Evolutionary conservation across 805 yeast genomes (phyloP).

Genomic region (Saturnispora kantuleensis): DNA sequence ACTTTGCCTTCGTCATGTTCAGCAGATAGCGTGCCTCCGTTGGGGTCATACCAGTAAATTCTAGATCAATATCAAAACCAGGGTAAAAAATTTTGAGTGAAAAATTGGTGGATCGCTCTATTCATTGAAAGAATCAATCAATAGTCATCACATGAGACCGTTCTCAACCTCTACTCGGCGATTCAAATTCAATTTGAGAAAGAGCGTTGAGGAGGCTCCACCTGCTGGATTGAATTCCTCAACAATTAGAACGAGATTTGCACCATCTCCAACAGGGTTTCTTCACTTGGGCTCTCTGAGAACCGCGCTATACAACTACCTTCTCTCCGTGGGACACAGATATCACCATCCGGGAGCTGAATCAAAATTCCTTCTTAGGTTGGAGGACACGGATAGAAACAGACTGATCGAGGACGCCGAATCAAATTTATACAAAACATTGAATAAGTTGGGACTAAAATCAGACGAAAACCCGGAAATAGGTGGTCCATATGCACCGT

Average conservation of each 20-base stretch:
- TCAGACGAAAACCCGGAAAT: slow-evolving; percentile 81
- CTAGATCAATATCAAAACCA: neutral
- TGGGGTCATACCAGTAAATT: neutral
- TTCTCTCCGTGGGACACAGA: slow-evolving; percentile 42
- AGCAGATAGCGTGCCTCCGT: slow-evolving; percentile 6
- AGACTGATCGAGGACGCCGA: slow-evolving; percentile 79
- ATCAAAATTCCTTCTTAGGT: slow-evolving; percentile 70
- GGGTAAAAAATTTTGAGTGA: neutral
- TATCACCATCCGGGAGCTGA: slow-evolving; percentile 41
- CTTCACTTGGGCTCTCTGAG: slow-evolving; percentile 90
- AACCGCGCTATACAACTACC: slow-evolving; percentile 84
- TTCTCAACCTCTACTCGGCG: neutral
- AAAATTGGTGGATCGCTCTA: no score
- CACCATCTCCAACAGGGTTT: slow-evolving; percentile 96
- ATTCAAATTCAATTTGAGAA: slow-evolving; percentile 1
- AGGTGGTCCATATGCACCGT: slow-evolving; percentile 75
- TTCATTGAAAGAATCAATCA: no score
- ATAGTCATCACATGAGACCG: neutral
- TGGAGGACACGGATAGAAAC: slow-evolving; percentile 89
- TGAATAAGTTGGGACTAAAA: slow-evolving; percentile 65
- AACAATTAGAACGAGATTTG: slow-evolving; percentile 84
- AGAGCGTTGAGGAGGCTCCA: slow-evolving; percentile 11
- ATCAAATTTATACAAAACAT: slow-evolving; percentile 59
- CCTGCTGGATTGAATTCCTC: slow-evolving; percentile 21
- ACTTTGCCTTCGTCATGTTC: slow-evolving; percentile 1